Conservation (phyloP, 192 early-diverging fungal species). For the Podila epigama region DNA sequence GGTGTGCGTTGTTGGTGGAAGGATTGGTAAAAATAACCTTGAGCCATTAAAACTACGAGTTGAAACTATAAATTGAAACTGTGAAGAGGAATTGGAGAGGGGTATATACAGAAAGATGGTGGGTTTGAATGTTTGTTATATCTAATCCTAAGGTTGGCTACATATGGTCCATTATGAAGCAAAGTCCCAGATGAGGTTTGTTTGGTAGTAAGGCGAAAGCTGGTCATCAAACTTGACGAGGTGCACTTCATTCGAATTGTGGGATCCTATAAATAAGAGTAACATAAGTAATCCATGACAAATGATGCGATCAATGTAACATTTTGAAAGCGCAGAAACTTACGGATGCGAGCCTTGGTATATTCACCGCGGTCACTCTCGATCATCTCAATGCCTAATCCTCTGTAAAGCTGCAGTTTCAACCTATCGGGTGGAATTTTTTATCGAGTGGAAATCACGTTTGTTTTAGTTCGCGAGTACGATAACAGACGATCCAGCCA, state of each 20-base stretch:
- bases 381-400: conserved; percentile 50
- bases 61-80: too few relatives aligned
- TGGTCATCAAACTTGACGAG: conserved; percentile 37
- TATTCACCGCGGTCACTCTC: conserved; percentile 41
- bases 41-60: too few relatives aligned
- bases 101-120: too few relatives aligned
- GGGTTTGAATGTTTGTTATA: too few relatives aligned
- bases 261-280: conserved; percentile 11
- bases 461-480: too few relatives aligned
- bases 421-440: conserved; percentile 5
- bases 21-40: too few relatives aligned
- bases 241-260: conserved; percentile 20
- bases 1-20: too few relatives aligned
- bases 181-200: conserved; percentile 49
- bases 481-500: not conserved
- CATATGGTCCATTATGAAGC: conserved; percentile 31
- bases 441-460: not conserved
- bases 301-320: not conserved
- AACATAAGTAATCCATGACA: not conserved
- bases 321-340: not conserved
- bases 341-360: conserved; percentile 47
- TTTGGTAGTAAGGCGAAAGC: conserved; percentile 33
- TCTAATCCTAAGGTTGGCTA: too few relatives aligned
- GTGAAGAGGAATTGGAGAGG: too few relatives aligned
- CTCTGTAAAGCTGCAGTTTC: conserved; percentile 45